Conservation (phyloP, 495 filamentous ascomycete species). For the Hapsidospora chrysogenum region DNA sequence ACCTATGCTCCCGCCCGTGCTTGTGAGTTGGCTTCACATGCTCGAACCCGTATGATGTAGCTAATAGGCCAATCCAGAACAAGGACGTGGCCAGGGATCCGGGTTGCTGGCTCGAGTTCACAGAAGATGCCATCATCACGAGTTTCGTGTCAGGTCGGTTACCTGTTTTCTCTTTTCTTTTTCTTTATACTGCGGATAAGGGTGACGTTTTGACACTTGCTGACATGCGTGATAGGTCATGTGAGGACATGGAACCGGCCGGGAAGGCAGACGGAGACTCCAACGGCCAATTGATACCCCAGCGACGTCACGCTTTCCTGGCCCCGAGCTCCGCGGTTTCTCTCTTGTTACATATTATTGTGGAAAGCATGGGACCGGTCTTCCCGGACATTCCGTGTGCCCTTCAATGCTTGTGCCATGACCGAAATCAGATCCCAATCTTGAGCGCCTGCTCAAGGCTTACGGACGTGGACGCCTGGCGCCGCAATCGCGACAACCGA, state of each 20-base stretch:
- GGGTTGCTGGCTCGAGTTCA: slow-evolving; percentile 77
- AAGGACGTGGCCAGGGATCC: slow-evolving; percentile 79
- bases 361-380: no score
- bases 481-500: no score
- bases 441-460: no score
- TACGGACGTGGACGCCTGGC: no score
- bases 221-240: slow-evolving; percentile 42
- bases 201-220: background rate
- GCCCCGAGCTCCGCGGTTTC: no score
- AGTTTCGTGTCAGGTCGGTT: slow-evolving; percentile 66
- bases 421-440: no score
- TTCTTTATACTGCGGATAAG: slow-evolving; percentile 4
- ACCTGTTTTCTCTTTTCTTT: background rate
- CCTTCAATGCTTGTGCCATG: no score
- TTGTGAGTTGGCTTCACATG: slow-evolving; percentile 48
- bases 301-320: no score
- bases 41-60: background rate
- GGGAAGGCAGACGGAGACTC: slow-evolving; percentile 12
- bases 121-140: slow-evolving; percentile 82
- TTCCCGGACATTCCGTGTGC: no score
- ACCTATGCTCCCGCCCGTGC: slow-evolving; percentile 82
- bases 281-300: no score
- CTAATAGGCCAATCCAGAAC: slow-evolving; percentile 30
- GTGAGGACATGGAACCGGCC: slow-evolving; percentile 80
- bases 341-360: no score